Evolutionary conservation across 768 basidiomycete species (phyloP).

Genomic region (Antrodiella citrinella): DNA sequence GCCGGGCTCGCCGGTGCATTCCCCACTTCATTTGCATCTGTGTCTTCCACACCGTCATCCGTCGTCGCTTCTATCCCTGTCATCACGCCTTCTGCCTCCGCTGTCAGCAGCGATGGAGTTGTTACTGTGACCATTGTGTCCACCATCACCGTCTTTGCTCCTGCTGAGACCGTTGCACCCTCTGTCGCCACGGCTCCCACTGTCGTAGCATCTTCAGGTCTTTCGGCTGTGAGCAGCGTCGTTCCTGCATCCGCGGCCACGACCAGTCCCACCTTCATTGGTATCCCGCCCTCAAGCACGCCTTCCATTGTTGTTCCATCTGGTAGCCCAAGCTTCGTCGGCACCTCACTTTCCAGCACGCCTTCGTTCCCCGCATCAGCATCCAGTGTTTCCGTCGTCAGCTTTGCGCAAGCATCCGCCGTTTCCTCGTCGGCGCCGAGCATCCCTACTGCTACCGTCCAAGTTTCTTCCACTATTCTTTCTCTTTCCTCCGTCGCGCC

Average conservation of each 20-base stretch:
- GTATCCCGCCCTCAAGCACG: background rate
- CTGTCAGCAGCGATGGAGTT: constrained; percentile 1
- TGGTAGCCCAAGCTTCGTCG: background rate
- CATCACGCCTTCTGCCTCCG: background rate
- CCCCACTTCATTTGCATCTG: background rate
- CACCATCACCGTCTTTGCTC: constrained; percentile 6
- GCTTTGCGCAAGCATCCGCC: background rate
- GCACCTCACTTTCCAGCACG: background rate
- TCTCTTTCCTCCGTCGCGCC: background rate
- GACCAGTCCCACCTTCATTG: background rate
- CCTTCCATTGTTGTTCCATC: background rate
- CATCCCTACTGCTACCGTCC: background rate
- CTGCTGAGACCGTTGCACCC: constrained; percentile 2
- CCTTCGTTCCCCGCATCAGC: background rate
- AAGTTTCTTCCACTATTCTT: background rate
- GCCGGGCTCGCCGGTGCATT: background rate
- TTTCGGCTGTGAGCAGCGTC: background rate
- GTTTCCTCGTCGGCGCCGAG: background rate
- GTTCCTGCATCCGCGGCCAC: background rate
- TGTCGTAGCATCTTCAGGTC: background rate
- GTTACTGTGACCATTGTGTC: constrained; percentile 7
- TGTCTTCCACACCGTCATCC: background rate
- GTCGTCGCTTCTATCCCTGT: background rate
- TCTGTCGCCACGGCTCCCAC: background rate
- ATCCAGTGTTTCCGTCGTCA: background rate